These are phyloP conservation scores for Craterostigma plantagineum DNA, from an alignment of 257 asterid species.

Conservation along the genomic window DNA sequence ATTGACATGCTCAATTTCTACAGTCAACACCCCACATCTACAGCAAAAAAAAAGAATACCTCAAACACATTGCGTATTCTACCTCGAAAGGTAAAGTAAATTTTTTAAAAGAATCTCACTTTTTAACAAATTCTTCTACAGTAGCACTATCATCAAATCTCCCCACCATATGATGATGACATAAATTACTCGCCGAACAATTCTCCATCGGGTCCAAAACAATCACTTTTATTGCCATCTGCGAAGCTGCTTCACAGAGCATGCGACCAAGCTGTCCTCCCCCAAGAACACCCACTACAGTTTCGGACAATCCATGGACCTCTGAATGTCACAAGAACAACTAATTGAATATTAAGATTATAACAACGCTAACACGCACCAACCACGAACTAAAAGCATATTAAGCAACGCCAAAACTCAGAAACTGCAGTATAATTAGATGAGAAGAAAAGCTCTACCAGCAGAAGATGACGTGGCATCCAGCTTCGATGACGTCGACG, in stretches of 20 bases:
- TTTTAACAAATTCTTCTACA: constrained; percentile 73
- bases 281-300: constrained; percentile 82
- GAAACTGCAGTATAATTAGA: not conserved
- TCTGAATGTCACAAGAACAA: too few relatives aligned
- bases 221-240: constrained; percentile 65
- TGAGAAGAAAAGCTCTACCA: constrained; percentile 14
- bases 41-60: constrained; percentile 14
- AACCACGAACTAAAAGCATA: not conserved
- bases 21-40: constrained; percentile 84
- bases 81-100: not conserved
- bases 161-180: constrained; percentile 70
- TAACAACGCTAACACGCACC: too few relatives aligned
- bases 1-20: constrained; percentile 93
- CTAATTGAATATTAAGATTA: too few relatives aligned
- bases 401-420: too few relatives aligned
- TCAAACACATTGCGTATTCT: not conserved
- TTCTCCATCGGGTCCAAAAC: constrained; percentile 67
- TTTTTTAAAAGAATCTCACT: constrained; percentile 18
- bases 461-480: constrained; percentile 19
- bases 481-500: constrained; percentile 19
- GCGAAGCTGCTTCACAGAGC: constrained; percentile 89
- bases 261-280: constrained; percentile 98
- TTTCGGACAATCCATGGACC: constrained; percentile 54
- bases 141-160: constrained; percentile 70
- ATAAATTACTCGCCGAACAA: constrained; percentile 73